A percentile compares a stretch with the other conserved stretches of the same genome.
Evolutionary conservation across 2,329 filamentous ascomycete species (phyloP).

Genomic region (Didymella sp.): DNA sequence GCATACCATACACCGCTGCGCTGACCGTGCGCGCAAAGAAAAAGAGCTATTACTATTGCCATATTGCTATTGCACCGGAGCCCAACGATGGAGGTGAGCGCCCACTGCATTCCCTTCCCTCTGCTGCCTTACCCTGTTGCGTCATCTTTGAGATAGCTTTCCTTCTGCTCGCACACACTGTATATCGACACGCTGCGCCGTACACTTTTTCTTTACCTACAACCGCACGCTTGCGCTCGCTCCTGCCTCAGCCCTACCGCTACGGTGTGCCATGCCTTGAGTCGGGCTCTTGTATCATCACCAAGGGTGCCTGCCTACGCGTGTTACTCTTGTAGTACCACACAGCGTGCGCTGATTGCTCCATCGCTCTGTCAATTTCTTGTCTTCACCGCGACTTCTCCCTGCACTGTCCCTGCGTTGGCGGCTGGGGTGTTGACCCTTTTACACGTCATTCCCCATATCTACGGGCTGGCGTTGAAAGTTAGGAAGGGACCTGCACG

Average conservation of each 20-base stretch:
- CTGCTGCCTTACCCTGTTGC: slow-evolving; percentile 18
- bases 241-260: slow-evolving; percentile 39
- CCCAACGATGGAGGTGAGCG: slow-evolving; percentile 23
- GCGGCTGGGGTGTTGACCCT: slow-evolving; percentile 7
- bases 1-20: slow-evolving; percentile 22
- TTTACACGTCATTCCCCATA: slow-evolving; percentile 10
- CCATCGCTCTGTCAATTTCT: slow-evolving; percentile 8
- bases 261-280: slow-evolving; percentile 40
- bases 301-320: slow-evolving; percentile 15
- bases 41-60: slow-evolving; percentile 21
- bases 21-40: slow-evolving; percentile 21
- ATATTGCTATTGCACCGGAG: slow-evolving; percentile 20
- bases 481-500: slow-evolving; percentile 8
- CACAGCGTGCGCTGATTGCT: slow-evolving; percentile 26
- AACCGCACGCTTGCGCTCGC: slow-evolving; percentile 6
- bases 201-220: slow-evolving; percentile 3
- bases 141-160: slow-evolving; percentile 19
- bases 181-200: slow-evolving; percentile 10
- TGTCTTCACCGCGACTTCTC: slow-evolving; percentile 20
- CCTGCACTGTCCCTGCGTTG: slow-evolving; percentile 15
- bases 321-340: slow-evolving; percentile 48
- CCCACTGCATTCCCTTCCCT: slow-evolving; percentile 18
- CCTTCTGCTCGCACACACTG: slow-evolving; percentile 6
- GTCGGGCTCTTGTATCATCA: slow-evolving; percentile 21
- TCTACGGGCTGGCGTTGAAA: slow-evolving; percentile 3